These are phyloP conservation scores for Fusarium sp. DNA, from an alignment of 2,329 filamentous ascomycete genomes.

Conservation along the genomic window DNA sequence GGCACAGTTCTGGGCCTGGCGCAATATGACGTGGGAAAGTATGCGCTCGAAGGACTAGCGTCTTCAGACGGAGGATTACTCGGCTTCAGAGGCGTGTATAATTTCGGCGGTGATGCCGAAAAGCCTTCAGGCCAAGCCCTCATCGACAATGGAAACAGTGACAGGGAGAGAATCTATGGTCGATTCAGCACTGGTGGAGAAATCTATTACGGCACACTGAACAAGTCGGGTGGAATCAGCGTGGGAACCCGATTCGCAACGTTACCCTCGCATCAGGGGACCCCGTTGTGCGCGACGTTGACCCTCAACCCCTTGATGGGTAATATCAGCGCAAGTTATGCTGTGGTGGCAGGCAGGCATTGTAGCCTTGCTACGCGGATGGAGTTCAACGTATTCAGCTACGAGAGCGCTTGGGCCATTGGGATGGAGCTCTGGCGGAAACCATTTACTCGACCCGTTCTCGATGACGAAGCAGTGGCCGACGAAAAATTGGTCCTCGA, in stretches of 20 bases:
- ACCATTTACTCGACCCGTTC: constrained; percentile 53
- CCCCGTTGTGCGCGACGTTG: constrained; percentile 91
- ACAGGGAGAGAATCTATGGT: constrained; percentile 75
- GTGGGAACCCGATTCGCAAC: constrained; percentile 91
- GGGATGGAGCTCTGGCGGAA: constrained; percentile 94
- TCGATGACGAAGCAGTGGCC: constrained; percentile 47
- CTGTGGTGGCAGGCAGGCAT: constrained; percentile 84
- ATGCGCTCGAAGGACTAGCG: constrained; percentile 88
- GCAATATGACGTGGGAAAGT: constrained; percentile 87
- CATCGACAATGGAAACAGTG: constrained; percentile 44
- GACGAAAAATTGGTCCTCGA: constrained; percentile 42
- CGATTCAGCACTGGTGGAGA: constrained; percentile 93
- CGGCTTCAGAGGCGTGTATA: constrained; percentile 90
- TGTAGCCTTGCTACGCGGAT: constrained; percentile 90
- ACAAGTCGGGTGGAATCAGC: constrained; percentile 92
- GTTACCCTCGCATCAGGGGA: constrained; percentile 80
- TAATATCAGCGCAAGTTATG: constrained; percentile 90
- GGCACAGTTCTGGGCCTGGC: constrained; percentile 79
- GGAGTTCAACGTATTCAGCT: constrained; percentile 98
- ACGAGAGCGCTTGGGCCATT: constrained; percentile 92
- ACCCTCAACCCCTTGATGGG: constrained; percentile 96
- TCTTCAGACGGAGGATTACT: constrained; percentile 92
- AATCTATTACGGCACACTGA: constrained; percentile 93
- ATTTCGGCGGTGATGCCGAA: constrained; percentile 82
- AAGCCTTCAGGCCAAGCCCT: constrained; percentile 33